phyloP scores from a whole-genome alignment of 2,329 filamentous ascomycete species.

The Aspergillus fumigatiaffinis region DNA sequence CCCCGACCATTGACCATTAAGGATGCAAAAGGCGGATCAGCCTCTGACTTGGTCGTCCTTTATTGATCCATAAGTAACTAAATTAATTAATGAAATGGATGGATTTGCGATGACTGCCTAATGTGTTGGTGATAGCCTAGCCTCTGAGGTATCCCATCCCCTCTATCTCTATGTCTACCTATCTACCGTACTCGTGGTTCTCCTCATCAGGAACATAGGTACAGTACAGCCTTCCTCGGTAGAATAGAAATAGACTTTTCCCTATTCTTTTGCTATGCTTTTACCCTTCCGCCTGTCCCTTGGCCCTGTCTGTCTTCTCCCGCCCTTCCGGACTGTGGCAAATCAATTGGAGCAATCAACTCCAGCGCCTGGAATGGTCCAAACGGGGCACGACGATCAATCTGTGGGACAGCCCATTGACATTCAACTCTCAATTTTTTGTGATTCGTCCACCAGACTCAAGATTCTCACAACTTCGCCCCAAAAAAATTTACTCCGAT shows the following conservation, averaged over 20 bases:
- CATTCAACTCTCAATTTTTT: not conserved
- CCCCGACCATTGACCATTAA: not conserved
- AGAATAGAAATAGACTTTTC: not conserved
- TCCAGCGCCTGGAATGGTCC: not conserved
- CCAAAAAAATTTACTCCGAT: not conserved
- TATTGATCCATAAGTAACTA: not conserved
- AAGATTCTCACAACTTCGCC: not conserved
- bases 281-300: not conserved
- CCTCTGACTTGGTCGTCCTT: not conserved
- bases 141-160: too few species aligned
- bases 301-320: not conserved
- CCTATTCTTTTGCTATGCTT: not conserved
- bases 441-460: conserved; percentile 7
- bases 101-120: not conserved
- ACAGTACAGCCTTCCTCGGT: not conserved
- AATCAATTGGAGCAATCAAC: conserved; percentile 1
- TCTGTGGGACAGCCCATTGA: conserved; percentile 10
- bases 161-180: not conserved
- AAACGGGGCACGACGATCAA: conserved; percentile 8
- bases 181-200: too few species aligned
- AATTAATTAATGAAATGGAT: not conserved
- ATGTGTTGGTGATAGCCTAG: not conserved
- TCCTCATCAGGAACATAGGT: too few species aligned
- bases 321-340: conserved; percentile 4
- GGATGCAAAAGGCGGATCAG: not conserved